Evolutionary conservation across 2,329 filamentous ascomycete genomes (phyloP), one percentile per base, ranked within the genome.

Genomic region (Chrysoporthe puriensis): DNA sequence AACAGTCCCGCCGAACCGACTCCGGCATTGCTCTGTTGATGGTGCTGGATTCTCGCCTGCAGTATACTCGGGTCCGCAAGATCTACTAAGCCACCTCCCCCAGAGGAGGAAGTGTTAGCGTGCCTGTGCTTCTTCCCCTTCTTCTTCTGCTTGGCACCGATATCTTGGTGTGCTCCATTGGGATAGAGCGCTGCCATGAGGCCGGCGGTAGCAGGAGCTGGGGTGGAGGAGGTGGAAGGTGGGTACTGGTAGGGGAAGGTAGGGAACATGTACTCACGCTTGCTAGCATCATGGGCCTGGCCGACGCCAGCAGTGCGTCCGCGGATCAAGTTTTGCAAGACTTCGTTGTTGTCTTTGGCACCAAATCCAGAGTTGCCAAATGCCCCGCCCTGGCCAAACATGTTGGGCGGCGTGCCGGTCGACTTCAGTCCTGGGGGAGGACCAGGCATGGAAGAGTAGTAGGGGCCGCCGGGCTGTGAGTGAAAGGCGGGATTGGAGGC

Each of bases 111-210:
- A 95, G 95, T 97, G 93, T 97, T 97, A 96, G 94, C 95, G 91
- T 97, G 94, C 90, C 94, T 96, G 88, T 97, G 95, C 93, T 97
- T 97, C 90, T 97, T 97, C 86, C 94, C 94, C 93, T 97, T 97
- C 90, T 97, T 97, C 91, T 97, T 97, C 89, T 96, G 94, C 90
- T 97, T 96, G 85, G 92, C 91, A 84, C 91, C 91, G 84, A 91
- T 90, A 80, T 97, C 94, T 90, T 94, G 92, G 85, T 93, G 93
- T 83, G 89, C 88, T 85, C 91, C 92, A 85, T 91, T 85, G 84
- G 92, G 91, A 86, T 96, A 96, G 86, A 96, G 92, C 88, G 92
- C 92, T 88, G 88, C 91, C 85, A 95, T 86, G 86, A 94, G 91
- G 86, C 91, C 90, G 86, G 93, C 90, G 66, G 68, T 68, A 89